A percentile compares a stretch with the other conserved stretches of the same genome.
Conservation (phyloP, 2,329 filamentous ascomycete genomes). For the Cladophialophora carrionii region DNA sequence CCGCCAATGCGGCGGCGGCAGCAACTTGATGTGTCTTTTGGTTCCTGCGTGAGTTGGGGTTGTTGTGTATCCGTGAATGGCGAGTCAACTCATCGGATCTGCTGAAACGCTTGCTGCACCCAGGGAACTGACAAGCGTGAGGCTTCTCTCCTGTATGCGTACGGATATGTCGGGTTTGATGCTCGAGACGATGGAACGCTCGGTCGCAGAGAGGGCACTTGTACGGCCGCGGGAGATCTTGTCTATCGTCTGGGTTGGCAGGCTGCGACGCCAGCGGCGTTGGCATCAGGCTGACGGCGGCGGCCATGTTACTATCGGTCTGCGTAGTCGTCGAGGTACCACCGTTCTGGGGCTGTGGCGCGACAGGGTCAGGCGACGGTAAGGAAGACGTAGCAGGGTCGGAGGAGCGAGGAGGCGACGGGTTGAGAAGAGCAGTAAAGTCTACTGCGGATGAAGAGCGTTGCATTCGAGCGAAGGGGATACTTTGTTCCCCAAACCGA, state of each 20-base stretch:
- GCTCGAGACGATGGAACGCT: constrained; percentile 96
- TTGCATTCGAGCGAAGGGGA: constrained; percentile 37
- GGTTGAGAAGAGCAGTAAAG: constrained; percentile 39
- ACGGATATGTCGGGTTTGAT: constrained; percentile 88
- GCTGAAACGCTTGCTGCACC: constrained; percentile 96
- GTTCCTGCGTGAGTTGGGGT: constrained; percentile 91
- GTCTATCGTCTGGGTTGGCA: constrained; percentile 65
- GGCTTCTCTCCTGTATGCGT: constrained; percentile 99
- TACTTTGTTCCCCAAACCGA: constrained; percentile 33
- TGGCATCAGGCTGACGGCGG: constrained; percentile 51
- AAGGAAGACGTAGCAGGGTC: constrained; percentile 21
- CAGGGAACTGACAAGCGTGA: constrained; percentile 91
- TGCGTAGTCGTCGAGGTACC: constrained; percentile 31
- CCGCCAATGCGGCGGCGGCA: constrained; percentile 59
- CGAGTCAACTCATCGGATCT: constrained; percentile 94
- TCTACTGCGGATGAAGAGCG: constrained; percentile 39
- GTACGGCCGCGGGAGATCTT: constrained; percentile 92
- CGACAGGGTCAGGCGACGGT: constrained; percentile 31
- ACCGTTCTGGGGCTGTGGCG: constrained; percentile 8
- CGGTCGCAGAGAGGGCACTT: constrained; percentile 98
- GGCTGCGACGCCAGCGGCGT: constrained; percentile 52
- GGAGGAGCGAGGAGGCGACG: constrained; percentile 27
- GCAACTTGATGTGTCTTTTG: constrained; percentile 75
- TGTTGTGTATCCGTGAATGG: constrained; percentile 98
- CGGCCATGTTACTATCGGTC: constrained; percentile 47